These are phyloP conservation scores for Microbotryomycetes sp. DNA, from an alignment of 1,284 basidiomycete genomes.

Conservation along the genomic window DNA sequence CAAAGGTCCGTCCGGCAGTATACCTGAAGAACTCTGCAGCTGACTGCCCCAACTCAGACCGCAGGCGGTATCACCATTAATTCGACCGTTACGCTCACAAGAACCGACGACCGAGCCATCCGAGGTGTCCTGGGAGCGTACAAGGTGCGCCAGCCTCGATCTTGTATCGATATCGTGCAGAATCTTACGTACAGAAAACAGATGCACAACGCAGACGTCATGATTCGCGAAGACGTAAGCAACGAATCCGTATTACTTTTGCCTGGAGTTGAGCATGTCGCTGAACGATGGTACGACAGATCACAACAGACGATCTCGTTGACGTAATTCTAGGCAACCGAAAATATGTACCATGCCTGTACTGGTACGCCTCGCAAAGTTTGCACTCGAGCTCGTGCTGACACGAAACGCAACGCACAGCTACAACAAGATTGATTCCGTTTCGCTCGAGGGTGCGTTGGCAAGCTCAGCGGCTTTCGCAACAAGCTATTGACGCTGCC, in stretches of 20 bases:
- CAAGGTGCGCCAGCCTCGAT: constrained; percentile 12
- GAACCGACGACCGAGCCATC: constrained; percentile 88
- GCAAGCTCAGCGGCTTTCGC: too few species aligned
- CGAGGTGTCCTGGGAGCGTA: constrained; percentile 44
- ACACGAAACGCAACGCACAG: background rate
- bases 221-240: constrained; percentile 89
- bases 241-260: background rate
- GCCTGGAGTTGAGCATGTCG: constrained; percentile 6
- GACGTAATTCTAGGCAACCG: constrained; percentile 86
- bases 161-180: constrained; percentile 5
- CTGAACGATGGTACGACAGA: constrained; percentile 47
- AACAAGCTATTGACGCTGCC: too few species aligned
- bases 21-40: background rate
- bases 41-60: constrained; percentile 23
- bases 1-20: constrained; percentile 3
- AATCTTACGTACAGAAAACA: too few species aligned
- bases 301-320: constrained; percentile 94
- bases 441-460: constrained; percentile 60
- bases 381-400: constrained; percentile 52
- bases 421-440: constrained; percentile 67
- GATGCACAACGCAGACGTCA: constrained; percentile 89
- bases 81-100: constrained; percentile 74
- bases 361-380: constrained; percentile 68
- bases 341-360: constrained; percentile 87
- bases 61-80: constrained; percentile 30